Base-by-base conservation (phyloP, 2,329 filamentous ascomycete species). In the Taxawa tesnikishii region DNA sequence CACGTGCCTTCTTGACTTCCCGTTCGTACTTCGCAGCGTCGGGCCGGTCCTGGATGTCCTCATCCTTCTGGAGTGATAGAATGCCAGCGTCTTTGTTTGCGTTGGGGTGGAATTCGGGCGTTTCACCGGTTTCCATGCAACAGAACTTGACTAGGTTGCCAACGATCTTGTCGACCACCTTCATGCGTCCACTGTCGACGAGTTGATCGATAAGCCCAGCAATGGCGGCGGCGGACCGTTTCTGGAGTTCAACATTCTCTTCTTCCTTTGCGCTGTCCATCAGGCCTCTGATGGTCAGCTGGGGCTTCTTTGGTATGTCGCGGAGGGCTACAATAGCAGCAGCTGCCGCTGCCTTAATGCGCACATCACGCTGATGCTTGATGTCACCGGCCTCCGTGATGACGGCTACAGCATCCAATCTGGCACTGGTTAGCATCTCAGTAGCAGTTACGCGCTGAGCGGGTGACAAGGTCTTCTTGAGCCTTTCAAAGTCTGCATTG, bases 231-330 rank as follows among this genome's bases (percentile, higher is more conserved):
- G 87, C 83, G 16, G 88, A 94, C 15, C 88, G 80, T 45, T 73
- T 75, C 54, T 98, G 90, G 2, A 98, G 66, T 43, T 90, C 83
- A 16, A 79, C 59, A 48, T 92, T 96, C 47, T 94, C 90, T 52
- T 98, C 92, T 23, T 76, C 78, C 59, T 96, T 98, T 50, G 98
- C 73, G 48, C 88, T 96, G 54, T 98, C 90, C 90, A 98, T 98
- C 57, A 98, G 82, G 3, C 78, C 83, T 59, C 94, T 94, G 60
- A 98, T 98, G 9, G 94, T 75, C 12, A 79, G 73, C 39, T 83
- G 85, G 7, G 88, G 85, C 53, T 93, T 96, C 70, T 94, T 96
- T 0, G 92, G 88, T 7, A 94, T 69, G 17, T 81, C 70, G 36
- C 77, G 75, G 60, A 96, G 77, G n/a, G 85, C 80, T 29, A 98